Conservation (phyloP, 768 basidiomycete genomes). For the Rhizopogon roseolus region DNA sequence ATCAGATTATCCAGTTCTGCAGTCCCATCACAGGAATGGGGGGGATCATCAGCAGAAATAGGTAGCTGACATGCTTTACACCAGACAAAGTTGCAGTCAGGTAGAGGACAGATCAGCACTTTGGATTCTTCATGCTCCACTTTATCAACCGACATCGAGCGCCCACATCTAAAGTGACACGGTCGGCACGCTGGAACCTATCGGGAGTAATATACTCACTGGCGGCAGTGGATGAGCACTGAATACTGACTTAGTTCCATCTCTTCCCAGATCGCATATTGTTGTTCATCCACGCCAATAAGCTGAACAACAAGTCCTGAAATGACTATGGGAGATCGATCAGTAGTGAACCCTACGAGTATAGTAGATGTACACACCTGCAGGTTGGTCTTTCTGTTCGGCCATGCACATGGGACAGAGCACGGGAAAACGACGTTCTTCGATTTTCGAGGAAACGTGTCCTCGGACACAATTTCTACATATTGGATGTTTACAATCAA, state of each 20-base stretch:
- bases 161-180: conserved; percentile 39
- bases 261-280: conserved; percentile 38
- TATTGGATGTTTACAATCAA: conserved; percentile 44
- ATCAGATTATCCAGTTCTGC: conserved; percentile 50
- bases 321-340: conserved; percentile 26
- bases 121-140: conserved; percentile 35
- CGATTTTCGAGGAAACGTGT: conserved; percentile 42
- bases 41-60: conserved; percentile 27
- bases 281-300: conserved; percentile 41
- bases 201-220: conserved; percentile 28
- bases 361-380: conserved; percentile 16
- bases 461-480: conserved; percentile 48
- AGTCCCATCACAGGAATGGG: conserved; percentile 57
- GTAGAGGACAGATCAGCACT: conserved; percentile 46
- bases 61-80: conserved; percentile 55
- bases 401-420: conserved; percentile 53
- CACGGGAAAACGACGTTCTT: conserved; percentile 53
- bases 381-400: conserved; percentile 17
- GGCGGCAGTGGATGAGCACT: conserved; percentile 43
- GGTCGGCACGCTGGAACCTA: background rate
- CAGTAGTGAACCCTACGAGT: background rate
- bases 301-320: conserved; percentile 34
- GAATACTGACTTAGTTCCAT: conserved; percentile 42
- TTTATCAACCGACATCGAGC: conserved; percentile 46
- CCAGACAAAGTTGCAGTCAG: conserved; percentile 48